phyloP scores from a whole-genome alignment of 495 filamentous ascomycete species.

The Xylaria palmicola region DNA sequence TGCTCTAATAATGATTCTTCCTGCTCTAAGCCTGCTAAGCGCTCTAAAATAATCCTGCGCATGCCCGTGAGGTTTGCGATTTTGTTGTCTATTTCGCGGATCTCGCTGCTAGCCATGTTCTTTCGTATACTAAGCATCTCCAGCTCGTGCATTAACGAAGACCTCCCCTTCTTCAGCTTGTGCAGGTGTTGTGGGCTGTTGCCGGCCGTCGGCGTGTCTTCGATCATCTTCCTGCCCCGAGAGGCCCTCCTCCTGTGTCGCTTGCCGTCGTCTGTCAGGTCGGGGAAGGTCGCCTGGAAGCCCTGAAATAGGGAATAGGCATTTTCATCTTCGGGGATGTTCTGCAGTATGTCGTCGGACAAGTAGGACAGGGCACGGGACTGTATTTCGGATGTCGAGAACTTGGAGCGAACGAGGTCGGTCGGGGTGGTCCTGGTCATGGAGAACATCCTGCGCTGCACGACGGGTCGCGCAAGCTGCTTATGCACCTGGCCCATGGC shows the following conservation, averaged over 20 bases:
- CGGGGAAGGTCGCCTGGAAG: conserved; percentile 87
- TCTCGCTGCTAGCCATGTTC: conserved; percentile 96
- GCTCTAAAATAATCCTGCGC: conserved; percentile 88
- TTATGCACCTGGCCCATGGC: conserved; percentile 89
- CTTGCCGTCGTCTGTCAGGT: conserved; percentile 64
- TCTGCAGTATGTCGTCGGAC: conserved; percentile 82
- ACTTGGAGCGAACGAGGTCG: conserved; percentile 86
- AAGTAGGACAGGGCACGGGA: conserved; percentile 87
- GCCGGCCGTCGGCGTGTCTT: conserved; percentile 52
- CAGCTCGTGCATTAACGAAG: conserved; percentile 71
- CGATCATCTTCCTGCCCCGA: conserved; percentile 71
- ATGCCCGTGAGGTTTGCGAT: conserved; percentile 90
- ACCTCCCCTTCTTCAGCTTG: conserved; percentile 74
- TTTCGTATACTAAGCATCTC: conserved; percentile 93
- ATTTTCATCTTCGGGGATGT: conserved; percentile 83
- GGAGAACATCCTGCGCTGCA: conserved; percentile 87
- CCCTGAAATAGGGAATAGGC: conserved; percentile 93
- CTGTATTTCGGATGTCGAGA: conserved; percentile 91
- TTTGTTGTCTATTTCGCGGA: conserved; percentile 95
- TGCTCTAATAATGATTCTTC: conserved; percentile 89
- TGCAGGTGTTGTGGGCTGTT: conserved; percentile 62
- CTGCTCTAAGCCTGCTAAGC: conserved; percentile 85
- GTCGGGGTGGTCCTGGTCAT: conserved; percentile 85
- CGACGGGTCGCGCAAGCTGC: conserved; percentile 74
- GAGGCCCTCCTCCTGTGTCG: conserved; percentile 68